A percentile compares a stretch with the other conserved stretches of the same genome.
Evolutionary conservation across 257 asterid species (phyloP).

Genomic region (Solanum bukasovii): DNA sequence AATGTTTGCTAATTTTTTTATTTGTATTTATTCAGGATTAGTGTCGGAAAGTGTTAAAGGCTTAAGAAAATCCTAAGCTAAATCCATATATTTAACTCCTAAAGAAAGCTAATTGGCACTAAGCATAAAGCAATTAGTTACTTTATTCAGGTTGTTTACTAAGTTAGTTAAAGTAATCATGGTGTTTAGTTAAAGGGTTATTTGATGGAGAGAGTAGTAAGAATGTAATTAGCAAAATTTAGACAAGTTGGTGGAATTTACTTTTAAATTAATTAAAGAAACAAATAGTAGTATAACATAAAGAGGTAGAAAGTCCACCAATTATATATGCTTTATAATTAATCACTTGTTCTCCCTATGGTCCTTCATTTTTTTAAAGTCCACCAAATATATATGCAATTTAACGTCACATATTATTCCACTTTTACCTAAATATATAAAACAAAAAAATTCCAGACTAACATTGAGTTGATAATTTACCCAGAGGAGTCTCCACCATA

Average conservation of each 20-base stretch:
- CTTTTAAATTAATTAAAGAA: background rate
- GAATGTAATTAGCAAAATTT: background rate
- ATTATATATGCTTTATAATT: background rate
- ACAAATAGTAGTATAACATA: background rate
- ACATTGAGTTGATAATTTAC: background rate
- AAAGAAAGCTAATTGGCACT: background rate
- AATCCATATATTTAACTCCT: background rate
- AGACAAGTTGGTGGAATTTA: background rate
- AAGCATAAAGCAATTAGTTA: background rate
- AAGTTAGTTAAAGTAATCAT: conserved; percentile 1
- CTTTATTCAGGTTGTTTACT: conserved; percentile 5
- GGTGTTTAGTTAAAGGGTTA: background rate
- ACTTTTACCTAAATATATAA: background rate
- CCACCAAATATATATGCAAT: too few relatives aligned
- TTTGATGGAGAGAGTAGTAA: background rate
- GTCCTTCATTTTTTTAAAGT: background rate
- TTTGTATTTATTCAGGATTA: background rate
- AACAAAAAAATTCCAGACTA: background rate
- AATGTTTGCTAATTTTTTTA: background rate
- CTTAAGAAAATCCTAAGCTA: background rate
- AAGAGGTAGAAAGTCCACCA: background rate
- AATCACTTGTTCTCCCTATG: background rate
- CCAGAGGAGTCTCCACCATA: too few relatives aligned
- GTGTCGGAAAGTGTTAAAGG: background rate
- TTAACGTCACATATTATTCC: background rate